Evolutionary conservation across 805 yeast species (phyloP).

Genomic region (Ogataea haglerorum): DNA sequence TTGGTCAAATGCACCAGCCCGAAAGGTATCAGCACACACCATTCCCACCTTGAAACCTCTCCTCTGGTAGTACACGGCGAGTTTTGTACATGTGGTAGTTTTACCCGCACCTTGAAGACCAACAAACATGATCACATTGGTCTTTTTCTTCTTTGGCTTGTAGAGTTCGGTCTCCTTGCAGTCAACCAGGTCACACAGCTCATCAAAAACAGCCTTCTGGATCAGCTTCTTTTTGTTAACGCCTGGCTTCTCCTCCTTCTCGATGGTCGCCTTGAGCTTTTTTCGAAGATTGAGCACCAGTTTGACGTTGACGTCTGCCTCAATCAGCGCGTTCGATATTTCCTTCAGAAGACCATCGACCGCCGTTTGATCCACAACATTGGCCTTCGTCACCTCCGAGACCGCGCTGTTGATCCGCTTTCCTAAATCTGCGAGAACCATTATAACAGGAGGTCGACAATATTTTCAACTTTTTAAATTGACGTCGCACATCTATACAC

Average conservation of each 20-base stretch:
- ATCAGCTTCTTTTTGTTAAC: conserved; percentile 72
- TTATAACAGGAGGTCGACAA: conserved; percentile 24
- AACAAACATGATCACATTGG: conserved; percentile 91
- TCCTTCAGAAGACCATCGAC: conserved; percentile 77
- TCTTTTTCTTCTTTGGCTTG: conserved; percentile 80
- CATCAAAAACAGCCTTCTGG: conserved; percentile 93
- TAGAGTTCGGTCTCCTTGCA: conserved; percentile 46
- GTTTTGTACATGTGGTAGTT: conserved; percentile 94
- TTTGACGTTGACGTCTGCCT: conserved; percentile 89
- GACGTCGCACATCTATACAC: conserved; percentile 4
- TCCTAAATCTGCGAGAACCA: conserved; percentile 82
- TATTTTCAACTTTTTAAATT: conserved; percentile 3
- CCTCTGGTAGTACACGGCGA: conserved; percentile 91
- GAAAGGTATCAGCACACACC: conserved; percentile 98
- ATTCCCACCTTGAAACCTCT: conserved; percentile 93
- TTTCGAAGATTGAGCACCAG: conserved; percentile 76
- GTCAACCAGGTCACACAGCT: conserved; percentile 82
- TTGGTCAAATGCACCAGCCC: conserved; percentile 99
- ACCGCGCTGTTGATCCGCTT: conserved; percentile 74
- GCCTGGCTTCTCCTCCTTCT: conserved; percentile 49
- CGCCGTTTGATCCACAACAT: conserved; percentile 53
- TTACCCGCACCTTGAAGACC: conserved; percentile 99
- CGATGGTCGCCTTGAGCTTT: conserved; percentile 59
- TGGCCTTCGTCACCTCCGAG: conserved; percentile 54
- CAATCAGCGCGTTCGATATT: conserved; percentile 84